phyloP scores from a whole-genome alignment of 345 rosid species.

The Jatropha curcas region DNA sequence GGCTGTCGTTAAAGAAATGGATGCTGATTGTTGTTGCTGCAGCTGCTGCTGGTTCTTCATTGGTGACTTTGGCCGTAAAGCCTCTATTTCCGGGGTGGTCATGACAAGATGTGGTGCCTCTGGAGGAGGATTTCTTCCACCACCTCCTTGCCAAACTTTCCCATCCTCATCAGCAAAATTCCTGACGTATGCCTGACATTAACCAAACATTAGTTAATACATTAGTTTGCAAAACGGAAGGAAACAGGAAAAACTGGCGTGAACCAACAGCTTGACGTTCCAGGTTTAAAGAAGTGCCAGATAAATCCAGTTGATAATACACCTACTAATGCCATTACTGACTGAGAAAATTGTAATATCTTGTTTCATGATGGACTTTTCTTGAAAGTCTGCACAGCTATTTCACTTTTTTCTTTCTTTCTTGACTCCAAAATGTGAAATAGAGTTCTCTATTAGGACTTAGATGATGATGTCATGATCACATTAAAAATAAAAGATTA shows the following conservation, averaged over 20 bases:
- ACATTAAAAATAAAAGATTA: no score
- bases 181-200: slow-evolving; percentile 59
- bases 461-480: no score
- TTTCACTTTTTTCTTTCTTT: neutral
- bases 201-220: slow-evolving; percentile 8
- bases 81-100: slow-evolving; percentile 85
- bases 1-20: slow-evolving; percentile 62
- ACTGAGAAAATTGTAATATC: neutral
- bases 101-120: slow-evolving; percentile 84
- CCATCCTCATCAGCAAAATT: slow-evolving; percentile 92
- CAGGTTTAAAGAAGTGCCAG: neutral
- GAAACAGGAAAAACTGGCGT: neutral
- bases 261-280: neutral
- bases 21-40: slow-evolving; percentile 61
- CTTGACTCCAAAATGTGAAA: neutral
- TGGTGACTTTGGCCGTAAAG: slow-evolving; percentile 91
- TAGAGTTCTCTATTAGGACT: neutral
- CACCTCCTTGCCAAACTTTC: slow-evolving; percentile 98
- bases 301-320: neutral
- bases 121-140: slow-evolving; percentile 94
- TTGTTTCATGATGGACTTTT: neutral
- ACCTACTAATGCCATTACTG: neutral
- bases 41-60: slow-evolving; percentile 92
- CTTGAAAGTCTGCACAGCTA: neutral
- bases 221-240: neutral